phyloP scores from a whole-genome alignment of 75 land plant genomes.

The Pinus taeda region DNA sequence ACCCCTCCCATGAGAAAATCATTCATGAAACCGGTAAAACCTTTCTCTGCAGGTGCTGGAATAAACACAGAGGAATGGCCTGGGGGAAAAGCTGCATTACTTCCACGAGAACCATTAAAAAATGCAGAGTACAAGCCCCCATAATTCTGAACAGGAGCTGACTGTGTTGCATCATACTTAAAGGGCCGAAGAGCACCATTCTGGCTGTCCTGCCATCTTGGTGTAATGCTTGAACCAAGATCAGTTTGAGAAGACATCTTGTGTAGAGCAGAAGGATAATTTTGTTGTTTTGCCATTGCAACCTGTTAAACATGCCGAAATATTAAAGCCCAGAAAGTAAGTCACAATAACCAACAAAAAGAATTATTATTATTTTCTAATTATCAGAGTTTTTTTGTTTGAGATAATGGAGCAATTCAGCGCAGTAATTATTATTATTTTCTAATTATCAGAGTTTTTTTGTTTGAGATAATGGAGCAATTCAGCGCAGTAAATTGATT shows the following conservation, averaged over 20 bases:
- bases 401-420: too few relatives aligned
- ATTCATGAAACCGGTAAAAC: slow-evolving; percentile 25
- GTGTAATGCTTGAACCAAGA: not conserved
- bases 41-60: slow-evolving; percentile 34
- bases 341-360: too few relatives aligned
- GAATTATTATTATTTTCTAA: too few relatives aligned
- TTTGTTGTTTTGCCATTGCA: not conserved
- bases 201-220: not conserved
- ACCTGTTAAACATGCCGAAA: too few relatives aligned
- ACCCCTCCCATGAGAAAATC: slow-evolving; percentile 68
- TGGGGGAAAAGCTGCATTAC: not conserved
- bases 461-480: too few relatives aligned
- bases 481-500: too few relatives aligned
- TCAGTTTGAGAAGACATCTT: not conserved
- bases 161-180: not conserved
- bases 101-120: not conserved
- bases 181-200: not conserved
- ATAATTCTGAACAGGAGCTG: not conserved
- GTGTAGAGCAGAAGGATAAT: not conserved
- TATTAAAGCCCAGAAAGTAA: too few relatives aligned
- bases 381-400: too few relatives aligned
- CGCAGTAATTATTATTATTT: too few relatives aligned
- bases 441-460: too few relatives aligned
- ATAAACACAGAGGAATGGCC: slow-evolving; percentile 27
- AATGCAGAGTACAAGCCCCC: not conserved